These are phyloP conservation scores for Taxawa tesnikishii DNA, from an alignment of 2,329 filamentous ascomycete genomes.

Conservation along the genomic window DNA sequence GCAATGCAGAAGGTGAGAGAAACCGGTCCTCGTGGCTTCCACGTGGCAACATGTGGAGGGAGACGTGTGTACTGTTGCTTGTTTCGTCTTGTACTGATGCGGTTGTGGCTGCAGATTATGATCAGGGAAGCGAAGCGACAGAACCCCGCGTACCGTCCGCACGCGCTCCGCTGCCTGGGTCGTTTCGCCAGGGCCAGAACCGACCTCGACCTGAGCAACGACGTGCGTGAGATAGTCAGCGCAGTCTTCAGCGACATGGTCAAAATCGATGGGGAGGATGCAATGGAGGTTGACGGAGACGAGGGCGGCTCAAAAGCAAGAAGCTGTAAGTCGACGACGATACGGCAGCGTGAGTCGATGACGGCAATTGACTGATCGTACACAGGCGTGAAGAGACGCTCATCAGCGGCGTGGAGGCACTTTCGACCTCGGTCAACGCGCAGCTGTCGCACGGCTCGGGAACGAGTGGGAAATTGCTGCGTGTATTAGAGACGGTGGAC, in stretches of 20 bases:
- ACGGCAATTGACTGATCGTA: too few species aligned
- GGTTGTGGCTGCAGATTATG: slow-evolving; percentile 37
- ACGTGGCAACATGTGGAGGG: too few species aligned
- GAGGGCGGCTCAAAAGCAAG: slow-evolving; percentile 28
- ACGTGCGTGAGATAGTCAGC: slow-evolving; percentile 52
- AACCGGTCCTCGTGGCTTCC: slow-evolving; percentile 1
- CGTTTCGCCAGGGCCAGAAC: slow-evolving; percentile 55
- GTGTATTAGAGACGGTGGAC: slow-evolving; percentile 3
- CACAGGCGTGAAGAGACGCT: slow-evolving; percentile 1
- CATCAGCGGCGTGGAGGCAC: slow-evolving; percentile 5
- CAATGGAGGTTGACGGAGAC: slow-evolving; percentile 54
- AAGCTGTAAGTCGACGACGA: slow-evolving; percentile 20
- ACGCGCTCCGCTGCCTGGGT: slow-evolving; percentile 62
- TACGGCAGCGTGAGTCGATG: neutral
- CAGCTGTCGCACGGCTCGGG: too few species aligned
- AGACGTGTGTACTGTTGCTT: neutral
- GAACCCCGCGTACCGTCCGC: slow-evolving; percentile 69
- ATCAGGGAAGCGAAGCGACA: slow-evolving; percentile 84
- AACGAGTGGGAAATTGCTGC: slow-evolving; percentile 1
- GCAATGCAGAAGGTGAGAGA: slow-evolving; percentile 51
- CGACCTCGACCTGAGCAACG: slow-evolving; percentile 58
- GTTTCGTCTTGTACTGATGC: slow-evolving; percentile 1
- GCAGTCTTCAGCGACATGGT: slow-evolving; percentile 47
- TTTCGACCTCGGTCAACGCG: too few species aligned
- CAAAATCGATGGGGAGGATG: slow-evolving; percentile 39